These are phyloP conservation scores for Ceratocystis diversiconidia DNA, from an alignment of 2,329 filamentous ascomycete species.

Conservation along the genomic window DNA sequence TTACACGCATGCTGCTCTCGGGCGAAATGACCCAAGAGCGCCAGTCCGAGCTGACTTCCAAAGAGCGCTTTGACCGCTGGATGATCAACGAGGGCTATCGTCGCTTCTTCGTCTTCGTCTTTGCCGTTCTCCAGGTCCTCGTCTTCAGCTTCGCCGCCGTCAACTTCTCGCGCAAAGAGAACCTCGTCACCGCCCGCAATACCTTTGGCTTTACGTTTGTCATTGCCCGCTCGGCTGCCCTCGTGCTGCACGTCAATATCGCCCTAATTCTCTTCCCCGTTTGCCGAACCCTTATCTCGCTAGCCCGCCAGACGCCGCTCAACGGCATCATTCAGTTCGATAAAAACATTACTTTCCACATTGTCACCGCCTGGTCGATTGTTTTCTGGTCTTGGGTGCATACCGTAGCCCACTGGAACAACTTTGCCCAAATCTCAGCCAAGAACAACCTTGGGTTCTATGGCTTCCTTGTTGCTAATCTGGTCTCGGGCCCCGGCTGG, in stretches of 20 bases:
- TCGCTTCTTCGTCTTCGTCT: conserved; percentile 63
- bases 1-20: conserved; percentile 70
- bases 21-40: conserved; percentile 66
- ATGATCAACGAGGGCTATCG: conserved; percentile 82
- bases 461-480: conserved; percentile 63
- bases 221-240: conserved; percentile 59
- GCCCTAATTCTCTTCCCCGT: conserved; percentile 68
- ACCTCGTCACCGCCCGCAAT: conserved; percentile 47
- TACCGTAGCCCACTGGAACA: conserved; percentile 77
- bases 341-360: conserved; percentile 83
- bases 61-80: conserved; percentile 68
- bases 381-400: conserved; percentile 81
- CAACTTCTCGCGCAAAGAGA: conserved; percentile 68
- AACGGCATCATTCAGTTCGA: conserved; percentile 81
- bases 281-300: conserved; percentile 70
- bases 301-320: conserved; percentile 63
- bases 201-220: conserved; percentile 64
- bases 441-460: conserved; percentile 65
- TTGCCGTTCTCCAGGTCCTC: conserved; percentile 57
- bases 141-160: conserved; percentile 70
- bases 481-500: conserved; percentile 70
- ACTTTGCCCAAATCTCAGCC: conserved; percentile 61
- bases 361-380: conserved; percentile 72
- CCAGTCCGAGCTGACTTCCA: conserved; percentile 50
- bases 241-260: conserved; percentile 70